Evolutionary conservation across 2,329 filamentous ascomycete genomes (phyloP).

Genomic region (Nemania sp.): DNA sequence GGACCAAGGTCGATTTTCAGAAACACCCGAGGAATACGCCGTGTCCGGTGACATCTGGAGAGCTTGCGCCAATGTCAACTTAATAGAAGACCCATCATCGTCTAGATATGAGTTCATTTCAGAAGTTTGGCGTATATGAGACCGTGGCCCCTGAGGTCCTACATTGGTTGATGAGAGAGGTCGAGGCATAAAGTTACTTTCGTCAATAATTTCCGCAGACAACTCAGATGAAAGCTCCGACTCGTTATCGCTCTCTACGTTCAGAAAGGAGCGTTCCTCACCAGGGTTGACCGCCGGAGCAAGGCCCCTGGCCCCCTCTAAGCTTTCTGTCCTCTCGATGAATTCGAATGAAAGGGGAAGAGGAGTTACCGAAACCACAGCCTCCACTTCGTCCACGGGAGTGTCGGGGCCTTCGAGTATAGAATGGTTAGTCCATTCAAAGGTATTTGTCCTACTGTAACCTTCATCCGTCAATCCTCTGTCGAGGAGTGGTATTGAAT

Average conservation of each 20-base stretch:
- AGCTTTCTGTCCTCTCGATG: slow-evolving; percentile 57
- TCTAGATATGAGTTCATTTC: slow-evolving; percentile 26
- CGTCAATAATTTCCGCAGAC: slow-evolving; percentile 54
- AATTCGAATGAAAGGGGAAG: slow-evolving; percentile 58
- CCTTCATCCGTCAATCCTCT: slow-evolving; percentile 62
- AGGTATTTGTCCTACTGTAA: slow-evolving; percentile 46
- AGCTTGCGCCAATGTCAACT: slow-evolving; percentile 54
- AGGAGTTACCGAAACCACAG: slow-evolving; percentile 40
- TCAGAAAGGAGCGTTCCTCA: slow-evolving; percentile 36
- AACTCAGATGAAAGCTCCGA: slow-evolving; percentile 68
- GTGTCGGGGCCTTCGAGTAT: slow-evolving; percentile 55
- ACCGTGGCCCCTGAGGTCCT: slow-evolving; percentile 22
- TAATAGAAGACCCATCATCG: slow-evolving; percentile 45
- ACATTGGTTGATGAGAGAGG: slow-evolving; percentile 36
- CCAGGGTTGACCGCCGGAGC: slow-evolving; percentile 35
- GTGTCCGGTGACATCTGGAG: slow-evolving; percentile 49
- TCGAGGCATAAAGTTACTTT: slow-evolving; percentile 41
- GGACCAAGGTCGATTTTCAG: slow-evolving; percentile 49
- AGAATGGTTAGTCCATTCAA: slow-evolving; percentile 60
- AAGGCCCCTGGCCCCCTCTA: slow-evolving; percentile 49
- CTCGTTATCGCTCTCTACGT: slow-evolving; percentile 51
- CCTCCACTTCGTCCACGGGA: slow-evolving; percentile 34
- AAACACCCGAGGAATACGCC: slow-evolving; percentile 44
- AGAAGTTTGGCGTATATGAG: slow-evolving; percentile 19
- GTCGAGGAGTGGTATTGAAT: slow-evolving; percentile 76